Evolutionary conservation across 1,139 yeast species (phyloP).

Genomic region (Kurtzmaniella quercitrusa): DNA sequence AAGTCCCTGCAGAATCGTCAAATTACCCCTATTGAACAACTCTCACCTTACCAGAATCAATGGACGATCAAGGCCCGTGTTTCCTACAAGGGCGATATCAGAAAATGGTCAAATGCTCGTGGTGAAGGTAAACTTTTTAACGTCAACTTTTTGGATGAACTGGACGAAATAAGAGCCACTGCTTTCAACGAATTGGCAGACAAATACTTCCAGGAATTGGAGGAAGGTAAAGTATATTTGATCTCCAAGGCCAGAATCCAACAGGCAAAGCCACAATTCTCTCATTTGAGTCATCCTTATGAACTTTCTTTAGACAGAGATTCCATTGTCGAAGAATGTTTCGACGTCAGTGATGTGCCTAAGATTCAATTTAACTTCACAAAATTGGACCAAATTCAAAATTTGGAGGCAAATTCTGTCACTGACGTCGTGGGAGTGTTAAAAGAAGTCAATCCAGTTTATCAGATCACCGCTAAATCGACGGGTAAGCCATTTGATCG

Average conservation of each 20-base stretch:
- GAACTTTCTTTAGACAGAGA: constrained; percentile 83
- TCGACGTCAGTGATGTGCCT: constrained; percentile 65
- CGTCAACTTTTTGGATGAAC: constrained; percentile 85
- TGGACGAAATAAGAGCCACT: constrained; percentile 95
- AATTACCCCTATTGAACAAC: constrained; percentile 74
- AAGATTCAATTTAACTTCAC: constrained; percentile 73
- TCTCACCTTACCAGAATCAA: constrained; percentile 84
- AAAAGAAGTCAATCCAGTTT: constrained; percentile 68
- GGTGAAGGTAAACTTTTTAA: constrained; percentile 91
- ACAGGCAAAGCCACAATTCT: constrained; percentile 82
- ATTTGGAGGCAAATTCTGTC: constrained; percentile 64
- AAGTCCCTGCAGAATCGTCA: constrained; percentile 19
- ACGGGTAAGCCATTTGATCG: constrained; percentile 89
- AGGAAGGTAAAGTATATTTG: constrained; percentile 88
- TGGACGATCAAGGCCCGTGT: constrained; percentile 96
- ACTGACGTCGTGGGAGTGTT: constrained; percentile 87
- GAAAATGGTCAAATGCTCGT: constrained; percentile 80
- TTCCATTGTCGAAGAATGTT: constrained; percentile 68
- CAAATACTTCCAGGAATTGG: constrained; percentile 64
- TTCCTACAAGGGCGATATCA: constrained; percentile 79
- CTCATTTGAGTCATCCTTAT: constrained; percentile 81
- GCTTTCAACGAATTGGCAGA: constrained; percentile 90
- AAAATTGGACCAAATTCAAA: constrained; percentile 61
- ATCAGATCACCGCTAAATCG: constrained; percentile 85
- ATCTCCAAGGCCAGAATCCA: constrained; percentile 78